Percentiles rank a stretch among this genome's conserved stretches.
phyloP scores from a whole-genome alignment of 2,329 filamentous ascomycete species.

The Exophiala mesophila region DNA sequence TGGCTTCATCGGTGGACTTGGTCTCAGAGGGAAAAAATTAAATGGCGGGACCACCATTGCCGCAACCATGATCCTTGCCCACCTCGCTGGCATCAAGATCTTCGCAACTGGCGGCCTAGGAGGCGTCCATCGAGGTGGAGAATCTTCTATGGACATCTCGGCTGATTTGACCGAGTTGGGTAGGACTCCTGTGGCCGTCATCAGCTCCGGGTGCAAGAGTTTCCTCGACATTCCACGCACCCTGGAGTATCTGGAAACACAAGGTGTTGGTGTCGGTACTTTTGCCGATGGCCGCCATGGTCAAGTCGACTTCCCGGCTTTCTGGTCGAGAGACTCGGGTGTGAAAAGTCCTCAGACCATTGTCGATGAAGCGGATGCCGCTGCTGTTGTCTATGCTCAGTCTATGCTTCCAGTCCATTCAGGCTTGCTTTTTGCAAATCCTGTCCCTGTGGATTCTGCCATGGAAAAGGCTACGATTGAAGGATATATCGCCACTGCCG shows the following conservation, averaged over 20 bases:
- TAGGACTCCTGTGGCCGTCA: slow-evolving; percentile 78
- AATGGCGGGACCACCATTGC: slow-evolving; percentile 92
- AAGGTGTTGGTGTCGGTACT: slow-evolving; percentile 74
- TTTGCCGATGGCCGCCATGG: slow-evolving; percentile 74
- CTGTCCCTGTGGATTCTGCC: slow-evolving; percentile 65
- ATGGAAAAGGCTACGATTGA: slow-evolving; percentile 70
- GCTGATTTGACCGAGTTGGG: slow-evolving; percentile 93
- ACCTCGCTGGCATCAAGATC: slow-evolving; percentile 79
- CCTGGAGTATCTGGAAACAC: slow-evolving; percentile 70
- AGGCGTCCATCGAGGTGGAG: slow-evolving; percentile 85
- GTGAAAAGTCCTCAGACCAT: slow-evolving; percentile 72
- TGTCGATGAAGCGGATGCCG: slow-evolving; percentile 72
- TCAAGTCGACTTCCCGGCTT: slow-evolving; percentile 77
- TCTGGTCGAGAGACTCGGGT: slow-evolving; percentile 86
- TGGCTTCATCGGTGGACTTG: slow-evolving; percentile 72
- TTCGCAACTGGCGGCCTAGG: slow-evolving; percentile 94
- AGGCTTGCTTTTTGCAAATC: slow-evolving; percentile 84
- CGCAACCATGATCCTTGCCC: slow-evolving; percentile 85
- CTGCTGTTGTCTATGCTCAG: slow-evolving; percentile 81
- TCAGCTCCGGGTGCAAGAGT: slow-evolving; percentile 90
- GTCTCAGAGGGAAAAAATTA: slow-evolving; percentile 62
- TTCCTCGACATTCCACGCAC: slow-evolving; percentile 90
- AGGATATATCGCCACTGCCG: slow-evolving; percentile 61
- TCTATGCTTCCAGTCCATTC: slow-evolving; percentile 66
- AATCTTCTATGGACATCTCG: slow-evolving; percentile 85